These are phyloP conservation scores for Stromatinia cepivora DNA, from an alignment of 2,329 filamentous ascomycete species.

Conservation along the genomic window DNA sequence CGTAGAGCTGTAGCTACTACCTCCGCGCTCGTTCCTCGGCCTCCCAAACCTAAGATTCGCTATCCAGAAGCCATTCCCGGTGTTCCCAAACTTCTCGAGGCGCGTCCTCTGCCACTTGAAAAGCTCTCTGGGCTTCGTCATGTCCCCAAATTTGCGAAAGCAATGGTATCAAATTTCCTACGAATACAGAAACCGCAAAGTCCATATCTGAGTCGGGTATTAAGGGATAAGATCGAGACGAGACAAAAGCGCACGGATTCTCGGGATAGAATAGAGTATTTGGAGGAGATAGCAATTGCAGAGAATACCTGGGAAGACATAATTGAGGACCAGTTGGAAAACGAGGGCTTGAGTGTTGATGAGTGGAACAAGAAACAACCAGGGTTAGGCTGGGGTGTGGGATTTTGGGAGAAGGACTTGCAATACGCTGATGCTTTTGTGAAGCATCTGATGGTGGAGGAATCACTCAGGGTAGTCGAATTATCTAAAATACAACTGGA, in stretches of 20 bases:
- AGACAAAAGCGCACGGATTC: constrained; percentile 47
- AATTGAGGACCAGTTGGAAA: constrained; percentile 24
- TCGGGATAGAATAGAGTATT: constrained; percentile 43
- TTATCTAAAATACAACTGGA: constrained; percentile 28
- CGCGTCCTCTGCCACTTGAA: constrained; percentile 51
- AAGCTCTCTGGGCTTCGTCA: constrained; percentile 54
- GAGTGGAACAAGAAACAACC: constrained; percentile 21
- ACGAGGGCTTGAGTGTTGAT: constrained; percentile 15
- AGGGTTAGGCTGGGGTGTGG: constrained; percentile 17
- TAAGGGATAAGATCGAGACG: constrained; percentile 52
- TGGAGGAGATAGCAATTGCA: constrained; percentile 49
- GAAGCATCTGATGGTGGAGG: constrained; percentile 34
- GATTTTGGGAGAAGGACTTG: constrained; percentile 20
- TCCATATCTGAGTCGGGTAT: constrained; percentile 54
- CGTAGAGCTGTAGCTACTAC: constrained; percentile 25
- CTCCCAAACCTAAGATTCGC: constrained; percentile 23
- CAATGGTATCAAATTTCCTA: constrained; percentile 62
- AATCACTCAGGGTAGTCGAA: constrained; percentile 45
- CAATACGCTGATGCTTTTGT: neutral
- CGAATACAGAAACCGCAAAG: constrained; percentile 67
- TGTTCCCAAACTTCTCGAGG: constrained; percentile 50
- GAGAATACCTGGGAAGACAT: constrained; percentile 53
- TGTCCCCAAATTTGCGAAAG: constrained; percentile 59
- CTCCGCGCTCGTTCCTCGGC: constrained; percentile 18
- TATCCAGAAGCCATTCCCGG: constrained; percentile 36